A percentile compares a stretch with the other conserved stretches of the same genome.
These are phyloP conservation scores for Amanita subjunquillea DNA, from an alignment of 768 basidiomycete genomes.

Conservation along the genomic window DNA sequence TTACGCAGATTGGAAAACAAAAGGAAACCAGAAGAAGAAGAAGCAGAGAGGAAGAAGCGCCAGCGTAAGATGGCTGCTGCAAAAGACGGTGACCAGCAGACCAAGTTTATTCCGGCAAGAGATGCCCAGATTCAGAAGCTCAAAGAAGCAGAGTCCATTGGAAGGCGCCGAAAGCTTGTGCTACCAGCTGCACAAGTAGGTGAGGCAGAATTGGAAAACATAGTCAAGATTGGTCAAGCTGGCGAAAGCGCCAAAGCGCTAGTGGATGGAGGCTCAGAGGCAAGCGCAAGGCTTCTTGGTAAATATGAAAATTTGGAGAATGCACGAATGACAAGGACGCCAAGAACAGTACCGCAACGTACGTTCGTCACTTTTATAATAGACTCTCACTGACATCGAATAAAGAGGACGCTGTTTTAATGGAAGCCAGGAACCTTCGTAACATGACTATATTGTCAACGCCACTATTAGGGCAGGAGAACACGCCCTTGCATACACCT, in stretches of 20 bases:
- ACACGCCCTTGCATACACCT: conserved; percentile 79
- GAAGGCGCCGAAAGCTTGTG: conserved; percentile 72
- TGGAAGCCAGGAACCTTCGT: conserved; percentile 90
- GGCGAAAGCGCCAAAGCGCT: conserved; percentile 83
- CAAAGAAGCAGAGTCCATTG: conserved; percentile 95
- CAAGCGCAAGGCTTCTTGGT: conserved; percentile 77
- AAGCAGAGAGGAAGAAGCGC: conserved; percentile 86
- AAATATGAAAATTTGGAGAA: conserved; percentile 88
- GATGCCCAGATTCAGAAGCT: conserved; percentile 97
- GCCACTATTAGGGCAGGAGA: conserved; percentile 92
- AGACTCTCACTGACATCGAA: neutral
- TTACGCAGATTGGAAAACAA: conserved; percentile 93
- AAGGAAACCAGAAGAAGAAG: conserved; percentile 88
- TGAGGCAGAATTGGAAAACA: conserved; percentile 91
- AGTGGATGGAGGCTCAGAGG: conserved; percentile 74
- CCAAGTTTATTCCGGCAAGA: conserved; percentile 93
- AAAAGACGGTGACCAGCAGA: conserved; percentile 71
- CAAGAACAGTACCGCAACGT: conserved; percentile 91
- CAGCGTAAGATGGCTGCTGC: conserved; percentile 54
- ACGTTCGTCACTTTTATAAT: conserved; percentile 22
- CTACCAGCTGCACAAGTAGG: conserved; percentile 90
- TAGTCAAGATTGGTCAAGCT: conserved; percentile 94
- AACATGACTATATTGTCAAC: conserved; percentile 92
- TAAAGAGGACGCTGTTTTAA: conserved; percentile 89
- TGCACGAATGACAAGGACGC: conserved; percentile 89